Base-by-base conservation (phyloP, 2,329 filamentous ascomycete genomes). In the Sporothrix phasma region DNA sequence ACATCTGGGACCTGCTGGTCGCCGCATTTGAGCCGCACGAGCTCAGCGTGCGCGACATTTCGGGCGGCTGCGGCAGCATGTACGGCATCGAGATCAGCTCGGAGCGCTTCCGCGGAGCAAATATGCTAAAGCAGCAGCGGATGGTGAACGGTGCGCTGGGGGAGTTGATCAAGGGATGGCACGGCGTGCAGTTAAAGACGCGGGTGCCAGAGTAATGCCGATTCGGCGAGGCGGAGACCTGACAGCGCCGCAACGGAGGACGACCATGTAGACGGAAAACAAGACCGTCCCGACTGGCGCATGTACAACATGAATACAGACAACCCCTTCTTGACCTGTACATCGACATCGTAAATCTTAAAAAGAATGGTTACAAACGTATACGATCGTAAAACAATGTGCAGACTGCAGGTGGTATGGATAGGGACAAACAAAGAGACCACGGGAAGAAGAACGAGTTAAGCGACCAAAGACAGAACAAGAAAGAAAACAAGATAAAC, bases 31-130 rank as follows among this genome's bases (percentile, higher is more conserved):
- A 73, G 1, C 82, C 83, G 0, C 79, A 78, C 0, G 74, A 80
- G 65, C 74, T 86, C 29, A 74, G 85, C 74, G 88, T 94, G 10
- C 87, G 88, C 73, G 90, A 95, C 76, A 84, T 94, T 61, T 90
- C 87, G 26, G 90, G 90, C 65, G 90, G 90, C 34, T 95, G 90
- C 76, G 90, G 90, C 10, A 89, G 86, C 72, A 94, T 94, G 90
- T 94, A 94, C 76, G 88, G 86, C 64, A 88, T 95, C 69, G 87
- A 92, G 70, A 86, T 94, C 68, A 82, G 85, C 56, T 89, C 88
- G 7, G 80, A 85, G 54, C 81, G 80, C 70, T 95, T 95, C 75
- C 80, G 81, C 62, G 90, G 89, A 54, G 74, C 85, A 69, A 81
- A 79, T 59, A 85, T 92, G 73, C 82, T 95, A 66, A 90, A 90